Evolutionary conservation across 2,329 filamentous ascomycete species (phyloP), one percentile per base, ranked within the genome.

Genomic region (Paecilomyces niveus): DNA sequence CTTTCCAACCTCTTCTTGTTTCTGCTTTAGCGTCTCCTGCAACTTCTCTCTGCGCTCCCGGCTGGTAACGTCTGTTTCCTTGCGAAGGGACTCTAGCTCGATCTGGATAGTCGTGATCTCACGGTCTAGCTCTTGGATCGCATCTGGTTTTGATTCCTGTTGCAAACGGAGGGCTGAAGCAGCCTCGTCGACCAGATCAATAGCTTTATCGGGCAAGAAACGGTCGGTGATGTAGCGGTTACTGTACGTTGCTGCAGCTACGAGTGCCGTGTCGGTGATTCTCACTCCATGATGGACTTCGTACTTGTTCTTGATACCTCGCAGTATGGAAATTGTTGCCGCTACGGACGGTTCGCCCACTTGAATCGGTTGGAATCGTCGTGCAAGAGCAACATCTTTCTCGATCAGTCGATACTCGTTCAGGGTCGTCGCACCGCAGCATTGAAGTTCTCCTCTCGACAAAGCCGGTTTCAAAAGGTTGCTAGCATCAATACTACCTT

Each of bases 31-130:
- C 7, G 88, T 88, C 56, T 83, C 80, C 71, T 97, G 88, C 0
- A 97, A 83, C 68, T 93, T 93, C 67, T 95, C 89, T 22, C 92
- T 83, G 18, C 94, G 85, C 74, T 97, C 94, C 65, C 87, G 87
- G 70, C 92, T 96, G 18, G 89, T 87, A 54, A 96, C 82, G 65
- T 99, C 94, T 10, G 87, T 96, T 73, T 99, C 94, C 68, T 97
- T 97, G 55, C 93, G 85, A 50, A 99, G 77, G 61, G 92, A 97
- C 71, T 97, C 94, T 0, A 97, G 81, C 72, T 99, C 93, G 62
- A 99, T 97, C 70, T 97, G 93, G 13, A 97, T 91, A 0, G 93
- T 97, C 85, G 97, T 95, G 60, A 97, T 96, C 68, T 92, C 90
- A 61, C 95, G 89, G 68, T 97, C 93, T 1, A 97, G 84, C 55